Conservation (phyloP, 192 early-diverging fungal genomes). For the Coemansia sp. region DNA sequence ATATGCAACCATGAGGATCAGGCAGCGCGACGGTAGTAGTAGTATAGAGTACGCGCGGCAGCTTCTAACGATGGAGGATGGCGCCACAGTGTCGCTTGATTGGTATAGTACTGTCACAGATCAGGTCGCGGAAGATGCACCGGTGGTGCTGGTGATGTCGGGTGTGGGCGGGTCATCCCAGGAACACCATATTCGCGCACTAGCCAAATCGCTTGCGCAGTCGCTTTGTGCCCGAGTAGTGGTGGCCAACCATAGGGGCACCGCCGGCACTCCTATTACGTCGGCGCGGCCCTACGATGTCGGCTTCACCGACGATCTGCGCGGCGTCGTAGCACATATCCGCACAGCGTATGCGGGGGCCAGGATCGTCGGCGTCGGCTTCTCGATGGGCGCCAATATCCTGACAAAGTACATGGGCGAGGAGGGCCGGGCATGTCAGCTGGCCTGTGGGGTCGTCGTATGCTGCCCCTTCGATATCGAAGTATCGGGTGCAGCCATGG, state of each 20-base stretch:
- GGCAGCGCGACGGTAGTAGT: conserved; percentile 30
- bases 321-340: conserved; percentile 19
- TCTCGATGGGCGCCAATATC: conserved; percentile 91
- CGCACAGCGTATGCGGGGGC: conserved; percentile 52
- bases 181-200: conserved; percentile 78
- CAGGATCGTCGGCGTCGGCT: conserved; percentile 78
- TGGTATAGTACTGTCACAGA: conserved; percentile 61
- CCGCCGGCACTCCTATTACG: conserved; percentile 72
- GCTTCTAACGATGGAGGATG: conserved; percentile 66
- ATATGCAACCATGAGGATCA: conserved; percentile 44
- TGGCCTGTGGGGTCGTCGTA: conserved; percentile 73
- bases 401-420: conserved; percentile 87
- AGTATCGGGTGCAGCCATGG: conserved; percentile 44
- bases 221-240: conserved; percentile 61
- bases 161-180: conserved; percentile 93
- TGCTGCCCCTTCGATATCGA: conserved; percentile 86
- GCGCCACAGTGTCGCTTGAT: conserved; percentile 84
- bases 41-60: conserved; percentile 49
- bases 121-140: conserved; percentile 1
- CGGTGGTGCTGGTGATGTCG: conserved; percentile 75
- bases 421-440: conserved; percentile 63
- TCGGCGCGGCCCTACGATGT: conserved; percentile 77
- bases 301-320: conserved; percentile 73
- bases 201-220: conserved; percentile 62
- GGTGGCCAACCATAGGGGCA: conserved; percentile 88